phyloP scores from a whole-genome alignment of 352 stramenopile genomes.

The Phytophthora cactorum region DNA sequence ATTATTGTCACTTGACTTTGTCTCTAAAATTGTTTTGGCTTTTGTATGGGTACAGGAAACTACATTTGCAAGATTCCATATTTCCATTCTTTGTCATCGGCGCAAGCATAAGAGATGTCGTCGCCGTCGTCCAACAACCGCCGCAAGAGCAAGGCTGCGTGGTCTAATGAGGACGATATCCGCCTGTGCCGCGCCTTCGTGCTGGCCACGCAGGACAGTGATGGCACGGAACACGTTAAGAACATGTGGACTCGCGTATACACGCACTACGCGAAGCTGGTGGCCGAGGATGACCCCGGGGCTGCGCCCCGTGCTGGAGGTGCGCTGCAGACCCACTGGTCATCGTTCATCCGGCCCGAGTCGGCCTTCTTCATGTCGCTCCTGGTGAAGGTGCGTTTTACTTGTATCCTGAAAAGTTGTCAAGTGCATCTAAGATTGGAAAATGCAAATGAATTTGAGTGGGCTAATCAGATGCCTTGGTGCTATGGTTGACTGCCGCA shows the following conservation, averaged over 20 bases:
- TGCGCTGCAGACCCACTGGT: slow-evolving; percentile 42
- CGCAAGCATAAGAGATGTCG: slow-evolving; percentile 18
- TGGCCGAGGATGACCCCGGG: slow-evolving; percentile 23
- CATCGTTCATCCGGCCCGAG: slow-evolving; percentile 38
- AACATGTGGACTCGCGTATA: slow-evolving; percentile 40
- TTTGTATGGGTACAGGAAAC: slow-evolving; percentile 16
- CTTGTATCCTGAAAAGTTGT: background rate
- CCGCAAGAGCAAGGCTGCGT: slow-evolving; percentile 35
- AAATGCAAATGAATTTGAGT: too few relatives aligned
- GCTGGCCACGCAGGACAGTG: slow-evolving; percentile 29
- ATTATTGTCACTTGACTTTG: slow-evolving; percentile 18
- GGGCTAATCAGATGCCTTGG: background rate
- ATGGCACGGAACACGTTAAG: slow-evolving; percentile 36
- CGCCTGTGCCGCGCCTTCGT: slow-evolving; percentile 41
- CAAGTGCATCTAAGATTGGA: too few relatives aligned
- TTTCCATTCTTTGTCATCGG: slow-evolving; percentile 5
- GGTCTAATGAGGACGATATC: slow-evolving; percentile 38
- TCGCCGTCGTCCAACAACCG: slow-evolving; percentile 19
- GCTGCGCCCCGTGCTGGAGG: slow-evolving; percentile 28
- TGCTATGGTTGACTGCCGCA: slow-evolving; percentile 2
- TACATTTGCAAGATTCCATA: slow-evolving; percentile 27
- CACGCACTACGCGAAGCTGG: slow-evolving; percentile 27
- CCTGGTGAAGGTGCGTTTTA: slow-evolving; percentile 21
- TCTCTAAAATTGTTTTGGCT: slow-evolving; percentile 13
- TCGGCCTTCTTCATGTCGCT: slow-evolving; percentile 34